phyloP scores from a whole-genome alignment of 1,139 yeast species.

The Candida tropicalis region DNA sequence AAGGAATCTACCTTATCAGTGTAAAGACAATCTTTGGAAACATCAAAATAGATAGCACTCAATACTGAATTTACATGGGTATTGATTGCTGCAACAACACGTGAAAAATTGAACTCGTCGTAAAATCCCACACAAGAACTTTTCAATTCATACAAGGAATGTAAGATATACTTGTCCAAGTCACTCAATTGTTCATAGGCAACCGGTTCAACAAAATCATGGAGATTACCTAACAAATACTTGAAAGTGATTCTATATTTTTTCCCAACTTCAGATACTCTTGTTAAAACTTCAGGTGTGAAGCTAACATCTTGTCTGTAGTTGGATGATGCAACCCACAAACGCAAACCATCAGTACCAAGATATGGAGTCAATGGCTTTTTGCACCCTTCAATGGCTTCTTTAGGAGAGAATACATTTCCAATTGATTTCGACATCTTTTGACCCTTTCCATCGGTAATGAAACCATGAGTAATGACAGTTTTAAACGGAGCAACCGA shows the following conservation, averaged over 20 bases:
- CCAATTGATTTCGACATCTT: conserved; percentile 97
- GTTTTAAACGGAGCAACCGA: conserved; percentile 70
- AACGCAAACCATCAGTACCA: conserved; percentile 89
- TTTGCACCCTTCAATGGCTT: conserved; percentile 67
- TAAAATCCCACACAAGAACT: conserved; percentile 47
- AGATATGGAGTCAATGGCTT: conserved; percentile 61
- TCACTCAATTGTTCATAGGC: conserved; percentile 45
- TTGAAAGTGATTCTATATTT: conserved; percentile 82
- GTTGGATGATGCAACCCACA: conserved; percentile 90
- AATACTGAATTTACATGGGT: conserved; percentile 74
- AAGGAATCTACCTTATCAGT: conserved; percentile 56
- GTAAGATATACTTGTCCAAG: conserved; percentile 68
- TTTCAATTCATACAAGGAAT: conserved; percentile 55
- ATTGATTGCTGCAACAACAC: conserved; percentile 63
- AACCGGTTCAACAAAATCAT: conserved; percentile 30
- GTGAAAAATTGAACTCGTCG: conserved; percentile 63
- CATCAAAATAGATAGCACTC: conserved; percentile 84
- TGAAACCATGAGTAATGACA: conserved; percentile 91
- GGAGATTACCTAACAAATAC: conserved; percentile 77
- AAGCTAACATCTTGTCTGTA: conserved; percentile 79
- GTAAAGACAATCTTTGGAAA: conserved; percentile 82
- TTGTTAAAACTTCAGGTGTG: conserved; percentile 69
- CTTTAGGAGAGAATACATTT: conserved; percentile 70
- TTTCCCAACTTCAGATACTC: conserved; percentile 79
- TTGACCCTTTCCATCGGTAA: conserved; percentile 78